These are phyloP conservation scores for Phytopythium ostracodes DNA, from an alignment of 352 stramenopile genomes.

Conservation along the genomic window DNA sequence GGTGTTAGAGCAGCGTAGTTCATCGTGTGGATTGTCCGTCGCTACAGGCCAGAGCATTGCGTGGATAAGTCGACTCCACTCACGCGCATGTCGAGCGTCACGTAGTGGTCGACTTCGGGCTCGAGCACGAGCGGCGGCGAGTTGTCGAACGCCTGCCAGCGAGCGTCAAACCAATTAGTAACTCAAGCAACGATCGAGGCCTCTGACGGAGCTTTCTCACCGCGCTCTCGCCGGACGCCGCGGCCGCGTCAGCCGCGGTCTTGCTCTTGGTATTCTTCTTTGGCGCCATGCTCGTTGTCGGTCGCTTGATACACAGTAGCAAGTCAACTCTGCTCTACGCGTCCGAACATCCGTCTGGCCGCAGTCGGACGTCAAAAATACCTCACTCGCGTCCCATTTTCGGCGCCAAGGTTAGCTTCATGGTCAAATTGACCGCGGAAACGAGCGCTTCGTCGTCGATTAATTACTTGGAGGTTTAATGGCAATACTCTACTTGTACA, in stretches of 20 bases:
- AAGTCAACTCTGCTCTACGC: too few relatives aligned
- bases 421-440: too few relatives aligned
- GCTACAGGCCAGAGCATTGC: background rate
- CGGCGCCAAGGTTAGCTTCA: too few relatives aligned
- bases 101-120: slow-evolving; percentile 34
- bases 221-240: slow-evolving; percentile 10
- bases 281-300: slow-evolving; percentile 26
- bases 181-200: background rate
- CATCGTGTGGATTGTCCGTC: background rate
- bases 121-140: slow-evolving; percentile 32
- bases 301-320: too few relatives aligned
- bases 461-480: too few relatives aligned
- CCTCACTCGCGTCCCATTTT: too few relatives aligned
- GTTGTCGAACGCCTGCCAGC: slow-evolving; percentile 25
- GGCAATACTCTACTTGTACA: too few relatives aligned
- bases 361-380: too few relatives aligned
- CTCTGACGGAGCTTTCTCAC: slow-evolving; percentile 12
- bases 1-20: too few relatives aligned
- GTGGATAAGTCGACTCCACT: background rate
- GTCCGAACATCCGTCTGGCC: too few relatives aligned
- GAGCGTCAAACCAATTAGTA: too few relatives aligned
- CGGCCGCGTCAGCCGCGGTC: slow-evolving; percentile 13
- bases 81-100: slow-evolving; percentile 59
- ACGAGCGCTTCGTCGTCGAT: too few relatives aligned
- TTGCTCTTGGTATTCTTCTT: slow-evolving; percentile 45